Base-by-base conservation (phyloP, 1,139 yeast species). In the Taphrina pruni region DNA sequence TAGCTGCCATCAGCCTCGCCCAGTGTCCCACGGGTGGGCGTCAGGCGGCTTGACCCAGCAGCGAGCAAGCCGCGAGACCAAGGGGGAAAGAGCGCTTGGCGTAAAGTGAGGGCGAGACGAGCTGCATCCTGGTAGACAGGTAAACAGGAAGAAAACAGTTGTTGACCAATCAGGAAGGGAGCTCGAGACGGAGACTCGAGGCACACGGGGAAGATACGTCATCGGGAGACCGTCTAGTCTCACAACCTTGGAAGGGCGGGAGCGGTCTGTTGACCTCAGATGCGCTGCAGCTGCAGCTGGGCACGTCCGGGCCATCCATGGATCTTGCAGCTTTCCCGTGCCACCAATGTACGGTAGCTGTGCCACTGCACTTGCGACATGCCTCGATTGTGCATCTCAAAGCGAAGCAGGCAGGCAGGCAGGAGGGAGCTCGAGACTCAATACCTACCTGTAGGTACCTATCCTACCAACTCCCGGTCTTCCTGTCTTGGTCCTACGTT, bases 331-430 rank as follows among this genome's bases (percentile, higher is more conserved):
- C 32, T 26, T 26, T 26, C 32, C 32, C 32, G 32, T 26, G 32
- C 32, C 32, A 26, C 32, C 32, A 26, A 26, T 26, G 32, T 26
- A 12, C 48, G 12, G 48, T 17, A 45, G 48, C 48, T n/a, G 48
- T 45, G 48, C 48, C 48, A 45, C 48, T 45, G 17, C n/a, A 45
- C 48, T 45, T n/a, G 20, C n/a, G 20, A 12, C 48, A 12, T 45
- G 5, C 20, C 48, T 45, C n/a, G 32, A 26, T 26, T 26, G 32
- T 26, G 4, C 32, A 26, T 26, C 32, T 26, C 32, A 4, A 26
- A 26, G 32, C 32, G 32, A 26, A 26, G 32, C 32, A 26, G 32
- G 32, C 48, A 26, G 32, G 32, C 48, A 7, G 48, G 8, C 48
- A 45, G 12, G 11, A 14, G 48, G 48, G 48, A 45, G 48, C 48